Conservation (phyloP, 768 basidiomycete species). For the Leccinum ochraceum region DNA sequence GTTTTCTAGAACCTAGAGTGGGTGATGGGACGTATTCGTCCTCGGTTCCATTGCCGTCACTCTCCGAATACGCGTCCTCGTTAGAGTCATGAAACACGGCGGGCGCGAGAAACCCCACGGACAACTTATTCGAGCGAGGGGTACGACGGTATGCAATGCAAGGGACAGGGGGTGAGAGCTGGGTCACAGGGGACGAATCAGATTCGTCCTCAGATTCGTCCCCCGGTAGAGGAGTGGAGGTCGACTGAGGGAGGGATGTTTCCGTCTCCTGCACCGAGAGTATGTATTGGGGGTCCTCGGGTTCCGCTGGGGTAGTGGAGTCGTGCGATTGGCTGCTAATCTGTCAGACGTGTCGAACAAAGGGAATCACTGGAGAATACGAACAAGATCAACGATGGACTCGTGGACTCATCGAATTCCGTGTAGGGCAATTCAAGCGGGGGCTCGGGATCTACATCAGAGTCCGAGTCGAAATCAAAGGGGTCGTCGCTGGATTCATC, state of each 20-base stretch:
- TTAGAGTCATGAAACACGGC: conserved; percentile 15
- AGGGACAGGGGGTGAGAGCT: neutral
- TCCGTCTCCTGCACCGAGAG: conserved; percentile 12
- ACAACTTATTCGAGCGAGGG: conserved; percentile 18
- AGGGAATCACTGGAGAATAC: conserved; percentile 6
- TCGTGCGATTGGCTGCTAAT: conserved; percentile 20
- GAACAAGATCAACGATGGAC: conserved; percentile 27
- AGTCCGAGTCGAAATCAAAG: conserved; percentile 33
- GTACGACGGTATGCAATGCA: conserved; percentile 8
- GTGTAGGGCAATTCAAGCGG: conserved; percentile 17
- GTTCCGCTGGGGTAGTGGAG: neutral
- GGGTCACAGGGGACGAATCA: neutral
- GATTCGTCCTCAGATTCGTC: neutral
- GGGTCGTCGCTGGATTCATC: conserved; percentile 28
- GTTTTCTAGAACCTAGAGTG: conserved; percentile 34
- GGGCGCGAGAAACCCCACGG: neutral
- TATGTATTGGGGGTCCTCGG: conserved; percentile 16
- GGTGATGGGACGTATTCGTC: conserved; percentile 49
- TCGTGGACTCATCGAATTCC: conserved; percentile 7
- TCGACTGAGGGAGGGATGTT: conserved; percentile 5
- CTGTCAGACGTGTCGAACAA: conserved; percentile 17
- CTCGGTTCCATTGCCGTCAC: conserved; percentile 41
- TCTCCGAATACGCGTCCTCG: conserved; percentile 37
- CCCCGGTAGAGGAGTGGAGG: neutral
- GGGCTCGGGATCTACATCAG: conserved; percentile 29